Conservation (phyloP, 2,329 filamentous ascomycete genomes). For the Hypomyces perniciosus region DNA sequence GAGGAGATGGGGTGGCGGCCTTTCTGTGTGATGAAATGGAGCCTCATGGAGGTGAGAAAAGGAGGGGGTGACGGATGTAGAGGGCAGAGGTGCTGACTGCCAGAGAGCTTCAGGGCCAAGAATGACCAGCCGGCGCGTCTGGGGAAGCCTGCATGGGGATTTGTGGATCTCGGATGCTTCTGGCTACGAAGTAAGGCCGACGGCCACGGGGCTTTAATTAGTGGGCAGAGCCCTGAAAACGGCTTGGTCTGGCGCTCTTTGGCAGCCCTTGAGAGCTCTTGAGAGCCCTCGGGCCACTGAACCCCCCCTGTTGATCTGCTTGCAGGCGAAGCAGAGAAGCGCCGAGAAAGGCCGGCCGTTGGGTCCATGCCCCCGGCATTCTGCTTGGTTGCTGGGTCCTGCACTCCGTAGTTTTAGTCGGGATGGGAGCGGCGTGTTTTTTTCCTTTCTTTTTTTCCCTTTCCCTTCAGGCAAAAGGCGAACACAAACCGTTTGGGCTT, state of each 20-base stretch:
- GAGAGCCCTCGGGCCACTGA: not conserved
- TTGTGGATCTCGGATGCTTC: slow-evolving; percentile 14
- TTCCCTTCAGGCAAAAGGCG: too few relatives aligned
- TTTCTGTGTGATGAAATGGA: not conserved
- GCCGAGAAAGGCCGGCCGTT: slow-evolving; percentile 30
- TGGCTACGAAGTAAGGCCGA: slow-evolving; percentile 30
- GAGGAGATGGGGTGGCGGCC: not conserved
- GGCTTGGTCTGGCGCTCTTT: not conserved
- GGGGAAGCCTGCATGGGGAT: slow-evolving; percentile 23
- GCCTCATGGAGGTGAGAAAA: not conserved
- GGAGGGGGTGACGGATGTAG: slow-evolving; percentile 2
- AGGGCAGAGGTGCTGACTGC: not conserved
- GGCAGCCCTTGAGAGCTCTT: slow-evolving; percentile 7
- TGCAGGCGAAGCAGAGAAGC: slow-evolving; percentile 23
- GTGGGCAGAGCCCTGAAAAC: slow-evolving; percentile 2
- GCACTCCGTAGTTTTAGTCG: not conserved
- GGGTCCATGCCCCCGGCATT: slow-evolving; percentile 7
- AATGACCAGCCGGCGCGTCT: slow-evolving; percentile 16
- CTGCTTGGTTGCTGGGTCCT: not conserved
- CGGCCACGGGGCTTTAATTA: not conserved
- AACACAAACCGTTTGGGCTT: too few relatives aligned
- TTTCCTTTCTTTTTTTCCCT: not conserved
- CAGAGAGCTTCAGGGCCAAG: not conserved
- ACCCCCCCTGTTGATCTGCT: not conserved
- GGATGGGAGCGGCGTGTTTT: not conserved